Evolutionary conservation across 1,284 basidiomycete species (phyloP), one percentile per base, ranked within the genome.

Genomic region (Pseudozyma pruni): DNA sequence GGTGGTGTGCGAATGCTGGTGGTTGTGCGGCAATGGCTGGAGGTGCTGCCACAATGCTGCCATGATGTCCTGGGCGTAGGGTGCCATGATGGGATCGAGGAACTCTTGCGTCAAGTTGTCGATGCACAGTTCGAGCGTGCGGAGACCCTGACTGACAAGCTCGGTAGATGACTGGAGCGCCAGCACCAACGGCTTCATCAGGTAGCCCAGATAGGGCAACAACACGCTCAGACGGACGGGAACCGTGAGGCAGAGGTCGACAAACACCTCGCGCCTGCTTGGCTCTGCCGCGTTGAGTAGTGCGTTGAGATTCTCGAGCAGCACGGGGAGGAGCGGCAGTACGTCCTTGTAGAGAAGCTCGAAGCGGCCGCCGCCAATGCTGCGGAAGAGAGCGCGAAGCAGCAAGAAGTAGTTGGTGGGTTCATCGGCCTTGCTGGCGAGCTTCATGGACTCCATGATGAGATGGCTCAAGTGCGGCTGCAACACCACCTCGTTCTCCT

Each of bases 71-170:
- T 93, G 69, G 22, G 74, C 69, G 56, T 81, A 81, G 11, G 93
- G 93, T 64, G 90, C 92, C 80, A 99, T 89, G 2, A 94, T 96
- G 0, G 96, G 97, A 78, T 98, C 96, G 25, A 99, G 87, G 86
- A 98, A 99, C 82, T 98, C 96, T 17, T 94, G 93, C 0, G 94
- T 98, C 22, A 99, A 87, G 80, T 98, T 99, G 85, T 99, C 97
- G 81, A 99, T 97, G 84, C 95, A 98, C n/a, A 99, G 87, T 83
- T 99, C 97, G 59, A 99, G 88, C 0, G 96, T 98, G 6, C 97
- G 89, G 31, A 99, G 86, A 39, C 96, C 96, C 85, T 99, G 96
- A 40, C 93, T 91, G 57, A 98, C 91, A 45, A 98, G 88, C 61
- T 99, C 95, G 4, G 90, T 87, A 35, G 76, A 76, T 6, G 79